Evolutionary conservation across 2,329 filamentous ascomycete species (phyloP).

Genomic region (Tolypocladium ophioglossoides): DNA sequence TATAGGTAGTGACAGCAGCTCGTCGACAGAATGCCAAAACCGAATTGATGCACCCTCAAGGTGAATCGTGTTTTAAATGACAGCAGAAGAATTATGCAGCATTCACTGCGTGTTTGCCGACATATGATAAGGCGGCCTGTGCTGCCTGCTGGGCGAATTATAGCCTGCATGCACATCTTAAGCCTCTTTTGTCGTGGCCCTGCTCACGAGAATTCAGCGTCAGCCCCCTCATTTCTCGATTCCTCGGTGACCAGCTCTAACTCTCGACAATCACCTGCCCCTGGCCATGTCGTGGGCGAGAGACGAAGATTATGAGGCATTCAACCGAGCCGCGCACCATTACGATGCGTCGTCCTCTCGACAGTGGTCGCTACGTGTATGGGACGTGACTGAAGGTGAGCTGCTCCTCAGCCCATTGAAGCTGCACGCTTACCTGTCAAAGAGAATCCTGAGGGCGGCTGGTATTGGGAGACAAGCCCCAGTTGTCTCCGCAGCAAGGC

Average conservation of each 20-base stretch:
- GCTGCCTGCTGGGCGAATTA: background rate
- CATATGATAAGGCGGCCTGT: background rate
- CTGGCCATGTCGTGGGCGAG: slow-evolving; percentile 1
- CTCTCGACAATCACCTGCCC: background rate
- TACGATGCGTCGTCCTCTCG: background rate
- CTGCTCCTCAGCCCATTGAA: background rate
- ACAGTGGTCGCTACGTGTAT: background rate
- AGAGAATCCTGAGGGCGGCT: slow-evolving; percentile 11
- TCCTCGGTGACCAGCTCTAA: too few relatives aligned
- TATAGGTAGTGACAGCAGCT: too few relatives aligned
- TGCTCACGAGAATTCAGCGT: background rate
- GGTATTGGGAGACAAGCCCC: slow-evolving; percentile 12
- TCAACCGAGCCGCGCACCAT: background rate
- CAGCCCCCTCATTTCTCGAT: background rate
- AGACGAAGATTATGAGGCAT: background rate
- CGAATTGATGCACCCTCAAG: background rate
- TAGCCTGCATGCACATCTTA: background rate
- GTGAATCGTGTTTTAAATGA: background rate
- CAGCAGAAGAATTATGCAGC: background rate
- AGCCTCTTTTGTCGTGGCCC: background rate
- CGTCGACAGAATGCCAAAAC: background rate
- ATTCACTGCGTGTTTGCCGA: background rate
- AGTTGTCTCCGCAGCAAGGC: slow-evolving; percentile 12
- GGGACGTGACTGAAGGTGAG: background rate
- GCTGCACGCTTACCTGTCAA: background rate